Evolutionary conservation across 257 asterid species (phyloP).

Genomic region (Solanum appendiculatum): DNA sequence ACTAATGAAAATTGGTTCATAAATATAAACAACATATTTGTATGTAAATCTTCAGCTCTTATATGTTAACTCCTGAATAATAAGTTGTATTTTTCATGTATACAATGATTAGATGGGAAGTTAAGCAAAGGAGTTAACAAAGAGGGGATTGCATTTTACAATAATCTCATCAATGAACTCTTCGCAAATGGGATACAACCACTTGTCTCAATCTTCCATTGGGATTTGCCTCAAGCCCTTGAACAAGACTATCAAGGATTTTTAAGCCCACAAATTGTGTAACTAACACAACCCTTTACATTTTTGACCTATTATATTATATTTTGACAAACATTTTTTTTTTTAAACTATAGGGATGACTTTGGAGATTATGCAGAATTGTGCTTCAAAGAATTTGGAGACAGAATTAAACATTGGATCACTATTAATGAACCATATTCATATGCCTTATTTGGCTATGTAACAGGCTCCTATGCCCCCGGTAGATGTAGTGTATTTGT

Average conservation of each 20-base stretch:
- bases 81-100: not conserved
- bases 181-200: conserved; percentile 5
- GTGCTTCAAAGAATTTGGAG: not conserved
- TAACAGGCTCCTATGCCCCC: not conserved
- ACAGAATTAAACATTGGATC: not conserved
- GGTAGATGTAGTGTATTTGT: not conserved
- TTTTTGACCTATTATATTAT: no score
- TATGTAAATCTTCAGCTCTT: no score
- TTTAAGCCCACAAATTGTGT: not conserved
- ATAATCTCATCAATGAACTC: conserved; percentile 10
- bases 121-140: conserved; percentile 9
- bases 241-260: not conserved
- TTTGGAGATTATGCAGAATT: not conserved
- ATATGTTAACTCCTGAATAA: no score
- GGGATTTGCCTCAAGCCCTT: not conserved
- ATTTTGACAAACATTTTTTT: not conserved
- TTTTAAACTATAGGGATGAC: not conserved
- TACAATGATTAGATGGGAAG: conserved; percentile 10
- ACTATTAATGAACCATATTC: not conserved
- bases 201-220: not conserved
- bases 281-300: not conserved
- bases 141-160: conserved; percentile 14
- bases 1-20: no score
- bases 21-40: no score
- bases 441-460: not conserved